Base-by-base conservation (phyloP, 345 rosid genomes). In the Rhizophora mangle region DNA sequence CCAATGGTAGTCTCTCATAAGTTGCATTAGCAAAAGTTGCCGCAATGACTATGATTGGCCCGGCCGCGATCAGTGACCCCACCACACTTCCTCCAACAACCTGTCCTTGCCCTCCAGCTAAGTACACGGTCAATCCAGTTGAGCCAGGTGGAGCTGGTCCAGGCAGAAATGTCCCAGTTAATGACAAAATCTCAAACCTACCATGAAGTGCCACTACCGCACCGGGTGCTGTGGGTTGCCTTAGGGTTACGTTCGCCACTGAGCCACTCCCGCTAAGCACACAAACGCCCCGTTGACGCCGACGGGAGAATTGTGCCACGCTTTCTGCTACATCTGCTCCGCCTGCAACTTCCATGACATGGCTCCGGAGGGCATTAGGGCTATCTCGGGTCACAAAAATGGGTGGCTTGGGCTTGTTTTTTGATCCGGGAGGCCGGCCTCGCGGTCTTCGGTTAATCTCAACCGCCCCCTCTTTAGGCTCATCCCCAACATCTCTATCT, bases 101-200 rank as follows among this genome's bases (percentile, higher is more conserved):
- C 63, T 90, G 96, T 11, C 96, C 96, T 19, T 90, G 96, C 6
- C 90, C 90, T 0, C 94, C 90, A 1, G 96, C 88, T 19, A 90
- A 62, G 79, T 88, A 90, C 20, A 90, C 89, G 5, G 94, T 90
- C 36, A 90, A 84, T 4, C 96, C 96, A 0, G 96, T 90, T 2
- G 96, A 81, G 0, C 96, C 96, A 8, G 94, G 94, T 15, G 96
- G 96, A 16, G 96, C 80, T 2, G 96, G 96, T 21, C 96, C 96
- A 0, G 96, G 96, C 29, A 90, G 76, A 62, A 90, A 90, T 19
- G 96, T 83, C 22, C 96, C 96, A 1, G 94, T 88, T 63, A 90
- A 76, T 0, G 96, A 90, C 71, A 90, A 68, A 72, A 90, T 88
- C 68, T 88, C 96, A 13, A 90, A 90, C 80, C 96, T 81, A 4